These are phyloP conservation scores for Setaria italica DNA, from an alignment of 202 grass and related monocot genomes.

Conservation along the genomic window DNA sequence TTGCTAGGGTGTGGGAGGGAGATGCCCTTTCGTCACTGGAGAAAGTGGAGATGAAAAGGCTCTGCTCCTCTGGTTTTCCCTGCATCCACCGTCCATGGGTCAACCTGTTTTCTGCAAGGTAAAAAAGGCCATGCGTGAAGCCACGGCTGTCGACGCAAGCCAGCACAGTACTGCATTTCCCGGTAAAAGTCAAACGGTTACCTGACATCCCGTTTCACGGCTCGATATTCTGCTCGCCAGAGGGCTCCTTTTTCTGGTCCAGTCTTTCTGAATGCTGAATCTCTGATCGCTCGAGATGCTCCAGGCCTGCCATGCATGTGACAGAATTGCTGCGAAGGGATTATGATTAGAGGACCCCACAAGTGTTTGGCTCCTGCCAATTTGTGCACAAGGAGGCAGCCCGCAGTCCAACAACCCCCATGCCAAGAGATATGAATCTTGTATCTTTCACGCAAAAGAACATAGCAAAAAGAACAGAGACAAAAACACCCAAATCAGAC, in stretches of 20 bases:
- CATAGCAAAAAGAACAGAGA: slow-evolving; percentile 24
- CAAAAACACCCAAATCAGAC: background rate
- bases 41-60: slow-evolving; percentile 15
- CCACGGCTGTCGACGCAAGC: slow-evolving; percentile 3
- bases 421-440: slow-evolving; percentile 34
- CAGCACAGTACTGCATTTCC: slow-evolving; percentile 10
- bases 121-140: background rate
- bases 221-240: slow-evolving; percentile 43
- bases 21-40: slow-evolving; percentile 1
- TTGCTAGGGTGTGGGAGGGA: slow-evolving; percentile 19
- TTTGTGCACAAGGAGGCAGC: slow-evolving; percentile 42
- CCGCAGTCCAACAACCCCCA: slow-evolving; percentile 41
- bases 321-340: slow-evolving; percentile 36
- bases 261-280: slow-evolving; percentile 47
- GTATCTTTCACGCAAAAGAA: slow-evolving; percentile 27
- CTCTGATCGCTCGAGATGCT: slow-evolving; percentile 40
- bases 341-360: slow-evolving; percentile 44
- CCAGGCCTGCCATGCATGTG: slow-evolving; percentile 49
- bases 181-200: slow-evolving; percentile 50
- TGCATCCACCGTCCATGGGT: slow-evolving; percentile 14
- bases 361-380: slow-evolving; percentile 39
- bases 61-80: slow-evolving; percentile 1
- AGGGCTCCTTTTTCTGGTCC: slow-evolving; percentile 44
- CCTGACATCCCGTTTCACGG: slow-evolving; percentile 43
- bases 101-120: slow-evolving; percentile 32